Percentiles rank a stretch among this genome's conserved stretches.
Evolutionary conservation across 805 yeast genomes (phyloP).

Genomic region (Ogataea thermomethanolica): DNA sequence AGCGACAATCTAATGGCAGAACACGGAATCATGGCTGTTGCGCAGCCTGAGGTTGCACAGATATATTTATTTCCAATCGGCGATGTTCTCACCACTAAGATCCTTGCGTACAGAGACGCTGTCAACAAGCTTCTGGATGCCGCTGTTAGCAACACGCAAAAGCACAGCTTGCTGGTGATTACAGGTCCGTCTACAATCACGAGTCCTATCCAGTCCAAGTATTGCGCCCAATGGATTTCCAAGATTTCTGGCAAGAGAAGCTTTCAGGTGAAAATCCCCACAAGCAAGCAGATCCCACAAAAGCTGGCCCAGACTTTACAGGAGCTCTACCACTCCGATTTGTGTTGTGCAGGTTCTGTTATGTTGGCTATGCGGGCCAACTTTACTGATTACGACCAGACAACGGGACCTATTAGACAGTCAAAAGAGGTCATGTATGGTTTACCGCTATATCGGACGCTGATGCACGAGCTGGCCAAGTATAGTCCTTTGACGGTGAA

Average conservation of each 20-base stretch:
- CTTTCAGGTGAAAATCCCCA: constrained; percentile 5
- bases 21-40: constrained; percentile 36
- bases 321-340: constrained; percentile 11
- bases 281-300: constrained; percentile 4
- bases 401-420: constrained; percentile 12
- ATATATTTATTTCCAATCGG: constrained; percentile 37
- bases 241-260: constrained; percentile 23
- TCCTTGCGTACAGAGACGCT: constrained; percentile 31
- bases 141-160: background rate
- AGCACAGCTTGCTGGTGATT: constrained; percentile 31
- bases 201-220: constrained; percentile 33
- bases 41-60: constrained; percentile 45
- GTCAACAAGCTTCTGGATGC: constrained; percentile 23
- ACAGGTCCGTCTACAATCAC: constrained; percentile 38
- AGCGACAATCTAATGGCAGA: constrained; percentile 18
- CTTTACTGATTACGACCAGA: constrained; percentile 30
- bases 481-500: constrained; percentile 45
- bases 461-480: constrained; percentile 39
- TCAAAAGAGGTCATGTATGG: constrained; percentile 36
- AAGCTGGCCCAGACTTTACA: constrained; percentile 1
- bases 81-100: constrained; percentile 28
- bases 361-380: constrained; percentile 38
- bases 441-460: constrained; percentile 38
- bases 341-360: constrained; percentile 16
- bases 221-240: constrained; percentile 42